Evolutionary conservation across 73 alveolate genomes (phyloP).

Genomic region (Breviolum minutum): DNA sequence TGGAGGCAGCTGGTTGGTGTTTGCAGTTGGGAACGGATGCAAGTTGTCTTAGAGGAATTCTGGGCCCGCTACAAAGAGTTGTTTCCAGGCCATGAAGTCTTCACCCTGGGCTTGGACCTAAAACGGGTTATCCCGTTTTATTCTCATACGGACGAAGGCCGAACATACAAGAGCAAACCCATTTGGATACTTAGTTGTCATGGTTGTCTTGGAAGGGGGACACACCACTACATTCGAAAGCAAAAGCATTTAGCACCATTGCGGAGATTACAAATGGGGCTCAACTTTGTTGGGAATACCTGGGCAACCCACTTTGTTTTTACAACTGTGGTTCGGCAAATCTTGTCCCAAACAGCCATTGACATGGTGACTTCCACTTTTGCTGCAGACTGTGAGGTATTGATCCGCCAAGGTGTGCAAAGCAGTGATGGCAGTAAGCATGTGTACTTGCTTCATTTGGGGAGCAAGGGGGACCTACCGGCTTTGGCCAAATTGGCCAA

Average conservation of each 20-base stretch:
- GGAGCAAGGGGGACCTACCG: slow-evolving; percentile 23
- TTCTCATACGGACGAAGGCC: slow-evolving; percentile 21
- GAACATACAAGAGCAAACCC: slow-evolving; percentile 14
- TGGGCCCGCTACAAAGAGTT: neutral
- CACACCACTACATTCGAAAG: neutral
- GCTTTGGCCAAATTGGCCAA: neutral
- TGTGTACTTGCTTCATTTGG: neutral
- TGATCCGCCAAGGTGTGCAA: neutral
- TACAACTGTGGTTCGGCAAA: neutral
- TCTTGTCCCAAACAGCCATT: neutral
- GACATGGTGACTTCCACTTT: neutral
- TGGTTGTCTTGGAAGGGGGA: slow-evolving; percentile 18
- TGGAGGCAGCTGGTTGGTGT: neutral
- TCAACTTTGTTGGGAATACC: slow-evolving; percentile 7
- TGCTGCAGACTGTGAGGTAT: neutral
- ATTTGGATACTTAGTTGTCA: neutral
- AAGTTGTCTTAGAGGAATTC: neutral
- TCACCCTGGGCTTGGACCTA: neutral
- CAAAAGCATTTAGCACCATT: neutral
- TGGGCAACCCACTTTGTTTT: slow-evolving; percentile 41
- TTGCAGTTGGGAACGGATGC: neutral
- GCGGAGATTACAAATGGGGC: neutral
- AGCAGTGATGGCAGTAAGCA: neutral
- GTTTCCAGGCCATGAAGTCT: slow-evolving; percentile 6
- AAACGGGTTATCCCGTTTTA: neutral